phyloP scores from a whole-genome alignment of 192 early-diverging fungal species.

The Lobulomyces angularis region DNA sequence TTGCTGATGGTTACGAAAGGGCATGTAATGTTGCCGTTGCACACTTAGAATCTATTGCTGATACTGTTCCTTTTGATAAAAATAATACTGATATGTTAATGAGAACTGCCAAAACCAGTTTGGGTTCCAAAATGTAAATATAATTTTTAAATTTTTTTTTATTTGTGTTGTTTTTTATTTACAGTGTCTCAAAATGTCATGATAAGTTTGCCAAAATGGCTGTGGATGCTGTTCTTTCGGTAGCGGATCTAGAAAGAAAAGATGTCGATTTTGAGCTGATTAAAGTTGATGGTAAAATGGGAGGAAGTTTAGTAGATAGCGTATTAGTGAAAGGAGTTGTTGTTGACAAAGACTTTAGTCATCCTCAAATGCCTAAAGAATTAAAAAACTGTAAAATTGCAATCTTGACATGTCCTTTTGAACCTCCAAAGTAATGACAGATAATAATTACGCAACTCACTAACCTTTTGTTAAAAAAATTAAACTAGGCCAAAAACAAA shows the following conservation, averaged over 20 bases:
- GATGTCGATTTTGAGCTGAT: conserved; percentile 99
- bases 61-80: conserved; percentile 72
- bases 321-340: conserved; percentile 91
- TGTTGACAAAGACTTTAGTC: conserved; percentile 99
- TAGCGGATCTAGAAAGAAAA: conserved; percentile 96
- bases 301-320: conserved; percentile 89
- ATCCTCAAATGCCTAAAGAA: conserved; percentile 99
- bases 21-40: conserved; percentile 90
- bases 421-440: conserved; percentile 99
- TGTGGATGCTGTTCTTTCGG: conserved; percentile 91
- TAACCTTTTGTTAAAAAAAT: too few species aligned
- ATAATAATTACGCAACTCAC: too few species aligned
- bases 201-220: conserved; percentile 97
- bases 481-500: conserved; percentile 99
- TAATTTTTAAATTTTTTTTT: neutral
- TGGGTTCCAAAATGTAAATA: conserved; percentile 96
- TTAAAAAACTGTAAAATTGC: conserved; percentile 92
- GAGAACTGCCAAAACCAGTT: conserved; percentile 89
- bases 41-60: conserved; percentile 84
- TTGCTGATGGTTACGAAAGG: conserved; percentile 95
- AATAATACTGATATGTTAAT: conserved; percentile 74
- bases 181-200: conserved; percentile 93
- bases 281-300: conserved; percentile 98
- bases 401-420: conserved; percentile 98
- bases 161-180: neutral